Base-by-base conservation (phyloP, 1,284 basidiomycete genomes). In the Xerocomus cyaneibrunnescens region DNA sequence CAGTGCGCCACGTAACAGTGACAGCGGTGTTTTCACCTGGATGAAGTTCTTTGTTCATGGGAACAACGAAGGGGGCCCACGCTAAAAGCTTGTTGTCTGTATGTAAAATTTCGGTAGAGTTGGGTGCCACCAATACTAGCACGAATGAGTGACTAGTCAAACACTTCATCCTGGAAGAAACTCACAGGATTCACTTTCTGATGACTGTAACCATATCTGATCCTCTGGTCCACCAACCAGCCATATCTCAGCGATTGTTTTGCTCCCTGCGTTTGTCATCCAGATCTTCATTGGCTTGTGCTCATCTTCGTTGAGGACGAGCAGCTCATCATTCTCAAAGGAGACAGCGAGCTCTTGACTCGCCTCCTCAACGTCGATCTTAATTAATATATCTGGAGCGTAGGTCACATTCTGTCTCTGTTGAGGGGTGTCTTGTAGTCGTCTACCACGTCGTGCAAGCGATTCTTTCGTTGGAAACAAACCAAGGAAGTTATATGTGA, bases 371-470 rank as follows among this genome's bases (percentile, higher is more conserved):
- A 91, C 77, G 16, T 84, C 76, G 6, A 83, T 72, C 42, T 72
- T 73, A 50, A 85, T 74, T 28, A 76, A 52, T 9, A 80, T 67
- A 60, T 89, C 84, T 2, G 86, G 78, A 10, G 81, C 84, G 62
- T 91, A 91, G 10, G 79, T 76, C 23, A 78, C 78, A 39, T 68
- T 76, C 61, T 83, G 84, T 39, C 85, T 75, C 59, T 92, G 87
- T 17, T 77, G 68, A n/a, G 76, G 72, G 5, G 89, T 90, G 47
- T 83, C 80, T 42, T 92, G 83, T 27, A 92, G 72, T 52, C 89
- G 73, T 47, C 74, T 77, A 21, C 89, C 89, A 17, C 83, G 83
- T 39, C 74, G 75, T 19, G 80, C 74, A 5, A 92, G 72, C 4
- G 81, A 73, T 61, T 92, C 89, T 4, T 64, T 74, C 14, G 75